Evolutionary conservation across 1,284 basidiomycete species (phyloP), one percentile per base, ranked within the genome.

Genomic region (Fomitopsis pinicola): DNA sequence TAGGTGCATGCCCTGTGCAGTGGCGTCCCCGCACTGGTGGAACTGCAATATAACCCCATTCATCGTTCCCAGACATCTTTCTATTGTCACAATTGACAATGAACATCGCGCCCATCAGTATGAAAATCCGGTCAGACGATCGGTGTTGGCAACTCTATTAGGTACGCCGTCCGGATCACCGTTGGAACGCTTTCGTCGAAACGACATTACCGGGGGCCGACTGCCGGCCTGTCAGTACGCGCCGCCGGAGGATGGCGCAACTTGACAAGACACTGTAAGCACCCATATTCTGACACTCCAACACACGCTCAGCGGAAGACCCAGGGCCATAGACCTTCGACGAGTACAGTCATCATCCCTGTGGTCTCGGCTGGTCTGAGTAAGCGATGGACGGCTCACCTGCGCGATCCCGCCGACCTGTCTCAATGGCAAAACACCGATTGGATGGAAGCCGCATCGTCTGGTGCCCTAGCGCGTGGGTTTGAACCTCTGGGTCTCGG

Each of bases 81-180:
- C 52, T 53, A 22, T 19, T 53, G 15, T 36, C 15, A 53, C 33
- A 19, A 9, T 19, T 48, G 46, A 28, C 46, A 19, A 42, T 42
- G n/a, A 22, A 28, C 30, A 33, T 38, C 52, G 52, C 52, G 52
- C 52, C 52, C 52, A 40, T 40, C 36, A 54, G 4, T 7, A 2
- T 36, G 52, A 54, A 40, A 54, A 54, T 54, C 52, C 35, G 52
- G n/a, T 10, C 52, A 40, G 52, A 54, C 52, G 52, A 54, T 54
- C 52, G 22, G 14, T 54, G 36, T n/a, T 38, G 28, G 19, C 30
- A 15, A 35, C 3, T 53, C 14, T 9, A 9, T 30, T 36, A 9
- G 50, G 50, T 53, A 22, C 36, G 26, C 33, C 52, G 42, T 17
- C 35, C 33, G 33, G 52, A 54, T 54, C 52, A 54, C 12, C 15